Conservation (phyloP, 805 yeast genomes). For the Clavispora fructus region DNA sequence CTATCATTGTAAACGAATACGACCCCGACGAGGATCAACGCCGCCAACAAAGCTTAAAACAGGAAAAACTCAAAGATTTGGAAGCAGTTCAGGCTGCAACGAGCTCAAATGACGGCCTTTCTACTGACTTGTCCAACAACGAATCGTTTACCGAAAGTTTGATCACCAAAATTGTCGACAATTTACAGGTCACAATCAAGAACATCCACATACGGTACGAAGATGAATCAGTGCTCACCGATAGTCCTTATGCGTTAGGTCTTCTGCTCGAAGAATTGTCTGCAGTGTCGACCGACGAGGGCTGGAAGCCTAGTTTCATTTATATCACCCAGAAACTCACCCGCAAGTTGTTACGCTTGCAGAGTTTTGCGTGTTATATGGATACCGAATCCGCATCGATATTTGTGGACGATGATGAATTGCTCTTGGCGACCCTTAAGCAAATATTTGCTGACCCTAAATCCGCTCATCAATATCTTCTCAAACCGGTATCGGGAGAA, state of each 20-base stretch:
- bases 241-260: conserved; percentile 76
- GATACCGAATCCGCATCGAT: conserved; percentile 59
- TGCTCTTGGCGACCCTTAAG: conserved; percentile 45
- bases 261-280: conserved; percentile 79
- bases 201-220: conserved; percentile 92
- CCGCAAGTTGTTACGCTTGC: conserved; percentile 70
- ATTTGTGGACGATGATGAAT: conserved; percentile 42
- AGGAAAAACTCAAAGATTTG: conserved; percentile 60
- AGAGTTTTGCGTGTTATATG: conserved; percentile 77
- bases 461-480: conserved; percentile 45
- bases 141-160: conserved; percentile 84
- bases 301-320: conserved; percentile 83
- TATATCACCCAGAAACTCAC: conserved; percentile 63
- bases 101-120: conserved; percentile 20
- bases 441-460: conserved; percentile 31
- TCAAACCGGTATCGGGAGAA: conserved; percentile 84
- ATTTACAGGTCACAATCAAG: conserved; percentile 83
- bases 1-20: conserved; percentile 54
- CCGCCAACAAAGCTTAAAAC: conserved; percentile 57
- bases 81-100: conserved; percentile 55
- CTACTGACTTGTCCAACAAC: conserved; percentile 40
- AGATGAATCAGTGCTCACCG: conserved; percentile 67
- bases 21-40: conserved; percentile 55
- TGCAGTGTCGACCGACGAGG: conserved; percentile 81
- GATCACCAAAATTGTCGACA: conserved; percentile 86